Percentiles rank a stretch among this genome's conserved stretches.
Evolutionary conservation across 345 rosid species (phyloP).

Genomic region (Boechera stricta): DNA sequence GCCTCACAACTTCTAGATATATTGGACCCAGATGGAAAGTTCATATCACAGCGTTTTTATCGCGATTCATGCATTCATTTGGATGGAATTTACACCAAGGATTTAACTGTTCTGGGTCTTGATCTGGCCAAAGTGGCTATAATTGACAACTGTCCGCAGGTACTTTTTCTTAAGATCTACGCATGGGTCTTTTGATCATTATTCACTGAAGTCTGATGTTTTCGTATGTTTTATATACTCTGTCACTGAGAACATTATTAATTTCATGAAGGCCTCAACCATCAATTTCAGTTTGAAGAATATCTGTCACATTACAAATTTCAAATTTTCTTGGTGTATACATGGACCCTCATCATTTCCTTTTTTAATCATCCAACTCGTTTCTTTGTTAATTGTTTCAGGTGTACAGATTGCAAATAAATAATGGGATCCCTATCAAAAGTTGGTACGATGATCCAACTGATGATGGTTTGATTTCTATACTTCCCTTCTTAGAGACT

Average conservation of each 20-base stretch:
- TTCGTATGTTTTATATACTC: constrained; percentile 16
- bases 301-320: not conserved
- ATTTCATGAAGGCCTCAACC: not conserved
- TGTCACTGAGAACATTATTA: not conserved
- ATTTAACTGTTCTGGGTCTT: constrained; percentile 88
- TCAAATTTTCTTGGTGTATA: constrained; percentile 19
- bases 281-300: constrained; percentile 25
- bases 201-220: constrained; percentile 3
- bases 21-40: constrained; percentile 74
- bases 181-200: constrained; percentile 10
- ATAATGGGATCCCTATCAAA: constrained; percentile 95
- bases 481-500: constrained; percentile 92
- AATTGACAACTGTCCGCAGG: constrained; percentile 97
- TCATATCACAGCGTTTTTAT: constrained; percentile 77
- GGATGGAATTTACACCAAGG: constrained; percentile 93
- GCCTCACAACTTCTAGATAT: constrained; percentile 84
- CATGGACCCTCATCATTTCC: not conserved
- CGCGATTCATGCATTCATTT: constrained; percentile 88
- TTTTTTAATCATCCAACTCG: constrained; percentile 22
- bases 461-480: constrained; percentile 77
- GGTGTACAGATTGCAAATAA: constrained; percentile 93
- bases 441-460: constrained; percentile 95
- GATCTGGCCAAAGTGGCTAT: constrained; percentile 95
- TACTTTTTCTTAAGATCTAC: constrained; percentile 43
- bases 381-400: constrained; percentile 49